These are phyloP conservation scores for Syncephalastrum racemosum DNA, from an alignment of 371 early-diverging fungal genomes.

Conservation along the genomic window DNA sequence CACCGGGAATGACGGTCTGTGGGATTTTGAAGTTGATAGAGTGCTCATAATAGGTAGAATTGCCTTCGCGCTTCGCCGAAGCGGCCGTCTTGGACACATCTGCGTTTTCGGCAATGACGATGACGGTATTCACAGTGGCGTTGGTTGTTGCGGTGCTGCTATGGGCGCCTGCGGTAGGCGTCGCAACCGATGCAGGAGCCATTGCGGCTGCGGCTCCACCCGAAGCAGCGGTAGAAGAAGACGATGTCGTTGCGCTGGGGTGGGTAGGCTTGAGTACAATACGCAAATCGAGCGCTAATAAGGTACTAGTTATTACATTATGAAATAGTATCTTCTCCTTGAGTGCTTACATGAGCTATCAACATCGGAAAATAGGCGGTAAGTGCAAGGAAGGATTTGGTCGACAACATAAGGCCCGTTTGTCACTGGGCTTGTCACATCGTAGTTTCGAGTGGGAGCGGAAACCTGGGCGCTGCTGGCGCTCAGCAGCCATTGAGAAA, in stretches of 20 bases:
- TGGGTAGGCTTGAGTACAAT: slow-evolving; percentile 25
- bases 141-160: neutral
- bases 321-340: neutral
- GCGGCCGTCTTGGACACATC: slow-evolving; percentile 37
- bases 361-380: slow-evolving; percentile 40
- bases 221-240: slow-evolving; percentile 7
- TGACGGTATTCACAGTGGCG: slow-evolving; percentile 8
- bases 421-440: slow-evolving; percentile 43
- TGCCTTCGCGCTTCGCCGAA: slow-evolving; percentile 25
- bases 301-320: neutral
- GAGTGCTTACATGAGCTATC: slow-evolving; percentile 44
- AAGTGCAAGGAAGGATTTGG: slow-evolving; percentile 51
- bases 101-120: slow-evolving; percentile 24
- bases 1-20: slow-evolving; percentile 30
- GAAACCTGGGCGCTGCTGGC: too few species aligned
- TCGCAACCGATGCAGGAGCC: neutral
- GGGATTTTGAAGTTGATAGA: slow-evolving; percentile 46
- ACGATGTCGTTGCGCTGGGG: slow-evolving; percentile 3
- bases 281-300: slow-evolving; percentile 32
- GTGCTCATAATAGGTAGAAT: slow-evolving; percentile 43
- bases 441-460: slow-evolving; percentile 44
- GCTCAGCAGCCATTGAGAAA: too few species aligned
- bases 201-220: neutral
- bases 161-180: neutral
- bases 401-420: slow-evolving; percentile 47